Base-by-base conservation (phyloP, 768 basidiomycete species). In the Suillus hirtellus region DNA sequence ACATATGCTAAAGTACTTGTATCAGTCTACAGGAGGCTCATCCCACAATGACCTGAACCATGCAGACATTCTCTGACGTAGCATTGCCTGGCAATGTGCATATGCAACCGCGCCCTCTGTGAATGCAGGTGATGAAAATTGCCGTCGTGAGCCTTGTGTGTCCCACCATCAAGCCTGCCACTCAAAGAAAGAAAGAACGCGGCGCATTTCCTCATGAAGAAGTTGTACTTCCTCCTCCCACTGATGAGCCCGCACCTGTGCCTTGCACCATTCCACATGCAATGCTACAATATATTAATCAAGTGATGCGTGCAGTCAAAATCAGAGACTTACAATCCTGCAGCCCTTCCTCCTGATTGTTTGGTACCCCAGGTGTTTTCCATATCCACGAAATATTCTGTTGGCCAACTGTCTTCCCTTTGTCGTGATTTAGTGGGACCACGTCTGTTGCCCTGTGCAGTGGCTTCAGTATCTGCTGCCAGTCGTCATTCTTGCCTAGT, bases 151-250 rank as follows among this genome's bases (percentile, higher is more conserved):
- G 7, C 47, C 58, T 42, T 59, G 31, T 12, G 0, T 6, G 9
- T 59, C 38, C 58, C 58, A 59, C 58, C 58, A 59, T 35, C 15
- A 8, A 27, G 58, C 58, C 27, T 59, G 58, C 58, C 58, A 59
- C 40, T 35, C 58, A 31, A 59, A 44, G 38, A 42, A 59, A 10
- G 34, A 2, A 27, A 59, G 58, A 38, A 59, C 58, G 6, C 6
- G 3, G 1, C 40, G 1, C 58, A 59, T 43, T 59, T 59, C 58
- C 44, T 59, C 40, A 27, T 0, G 40, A 4, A 59, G 3, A 4
- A 59, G 58, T 4, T 2, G 40, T 27, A 59, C 58, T 31, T 59
- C 58, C 58, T 59, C 58, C 17, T 24, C 38, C 58, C 58, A 59
- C 34, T 14, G 14, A 2, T 42, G 38, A 37, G 58, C 58, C 2